Conservation (phyloP, 2,329 filamentous ascomycete species). For the Phoma herbarum region DNA sequence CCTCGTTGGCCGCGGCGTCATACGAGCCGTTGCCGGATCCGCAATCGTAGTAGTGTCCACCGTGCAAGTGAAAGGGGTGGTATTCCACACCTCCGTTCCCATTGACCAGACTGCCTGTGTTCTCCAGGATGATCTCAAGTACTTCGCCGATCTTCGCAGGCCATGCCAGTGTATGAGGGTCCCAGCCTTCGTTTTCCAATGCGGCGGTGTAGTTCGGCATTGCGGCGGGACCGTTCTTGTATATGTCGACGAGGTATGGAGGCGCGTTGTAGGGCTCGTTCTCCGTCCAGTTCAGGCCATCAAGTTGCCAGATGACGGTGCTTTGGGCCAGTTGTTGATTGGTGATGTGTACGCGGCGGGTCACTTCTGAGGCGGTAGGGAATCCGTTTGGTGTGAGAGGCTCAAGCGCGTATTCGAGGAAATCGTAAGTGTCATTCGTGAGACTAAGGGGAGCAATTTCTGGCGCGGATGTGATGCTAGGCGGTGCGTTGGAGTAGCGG, state of each 20-base stretch:
- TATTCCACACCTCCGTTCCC: constrained; percentile 37
- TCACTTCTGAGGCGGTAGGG: constrained; percentile 44
- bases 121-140: constrained; percentile 62
- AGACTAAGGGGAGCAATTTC: constrained; percentile 40
- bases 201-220: constrained; percentile 64
- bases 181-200: constrained; percentile 61
- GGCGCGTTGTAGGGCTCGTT: constrained; percentile 14
- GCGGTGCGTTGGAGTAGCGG: constrained; percentile 34
- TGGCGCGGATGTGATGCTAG: constrained; percentile 22
- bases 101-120: constrained; percentile 34
- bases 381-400: constrained; percentile 47
- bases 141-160: constrained; percentile 66
- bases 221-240: constrained; percentile 55
- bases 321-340: constrained; percentile 32
- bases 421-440: constrained; percentile 46
- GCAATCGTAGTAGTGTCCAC: constrained; percentile 63
- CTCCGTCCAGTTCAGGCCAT: constrained; percentile 36
- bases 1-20: constrained; percentile 60
- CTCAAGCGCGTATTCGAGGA: constrained; percentile 51
- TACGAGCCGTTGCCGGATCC: constrained; percentile 64
- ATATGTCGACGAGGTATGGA: constrained; percentile 64
- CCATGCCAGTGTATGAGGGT: constrained; percentile 61
- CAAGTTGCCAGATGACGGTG: constrained; percentile 36
- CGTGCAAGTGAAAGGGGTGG: constrained; percentile 66
- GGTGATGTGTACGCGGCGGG: constrained; percentile 45